Conservation (phyloP, 2,329 filamentous ascomycete genomes). For the Paecilomyces niveus region DNA sequence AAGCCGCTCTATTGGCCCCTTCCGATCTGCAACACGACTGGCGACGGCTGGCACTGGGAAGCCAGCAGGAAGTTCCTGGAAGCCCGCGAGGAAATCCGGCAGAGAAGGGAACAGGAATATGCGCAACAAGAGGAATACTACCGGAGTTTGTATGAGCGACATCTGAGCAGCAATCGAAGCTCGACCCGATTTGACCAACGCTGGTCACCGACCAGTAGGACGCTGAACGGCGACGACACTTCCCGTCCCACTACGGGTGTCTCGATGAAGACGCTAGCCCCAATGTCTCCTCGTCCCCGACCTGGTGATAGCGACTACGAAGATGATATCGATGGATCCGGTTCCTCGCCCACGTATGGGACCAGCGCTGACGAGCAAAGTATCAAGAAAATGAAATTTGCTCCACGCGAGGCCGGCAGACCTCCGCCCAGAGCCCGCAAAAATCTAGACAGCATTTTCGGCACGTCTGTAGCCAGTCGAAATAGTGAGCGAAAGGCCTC, state of each 20-base stretch:
- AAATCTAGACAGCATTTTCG: neutral
- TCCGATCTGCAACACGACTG: constrained; percentile 76
- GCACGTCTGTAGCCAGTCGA: neutral
- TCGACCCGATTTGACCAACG: constrained; percentile 14
- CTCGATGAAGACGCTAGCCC: constrained; percentile 36
- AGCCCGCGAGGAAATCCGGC: constrained; percentile 38
- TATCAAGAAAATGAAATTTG: neutral
- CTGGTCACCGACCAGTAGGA: constrained; percentile 12
- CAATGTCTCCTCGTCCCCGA: constrained; percentile 29
- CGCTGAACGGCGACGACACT: constrained; percentile 7
- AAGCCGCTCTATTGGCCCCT: constrained; percentile 67
- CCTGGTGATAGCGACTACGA: constrained; percentile 29
- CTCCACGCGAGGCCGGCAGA: neutral
- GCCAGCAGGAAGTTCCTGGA: constrained; percentile 71
- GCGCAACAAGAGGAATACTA: constrained; percentile 25
- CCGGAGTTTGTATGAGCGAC: constrained; percentile 27
- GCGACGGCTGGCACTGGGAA: constrained; percentile 94
- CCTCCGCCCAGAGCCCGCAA: neutral
- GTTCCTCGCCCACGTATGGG: constrained; percentile 11
- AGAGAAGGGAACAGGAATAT: constrained; percentile 21
- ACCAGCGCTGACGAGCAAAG: constrained; percentile 9
- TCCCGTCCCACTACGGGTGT: constrained; percentile 30
- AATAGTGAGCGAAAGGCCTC: constrained; percentile 8
- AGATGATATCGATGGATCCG: constrained; percentile 18
- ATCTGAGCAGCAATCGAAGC: constrained; percentile 20